Percentiles rank a stretch among this genome's conserved stretches.
phyloP scores from a whole-genome alignment of 2,329 filamentous ascomycete species.

The Penicillium occitanis region DNA sequence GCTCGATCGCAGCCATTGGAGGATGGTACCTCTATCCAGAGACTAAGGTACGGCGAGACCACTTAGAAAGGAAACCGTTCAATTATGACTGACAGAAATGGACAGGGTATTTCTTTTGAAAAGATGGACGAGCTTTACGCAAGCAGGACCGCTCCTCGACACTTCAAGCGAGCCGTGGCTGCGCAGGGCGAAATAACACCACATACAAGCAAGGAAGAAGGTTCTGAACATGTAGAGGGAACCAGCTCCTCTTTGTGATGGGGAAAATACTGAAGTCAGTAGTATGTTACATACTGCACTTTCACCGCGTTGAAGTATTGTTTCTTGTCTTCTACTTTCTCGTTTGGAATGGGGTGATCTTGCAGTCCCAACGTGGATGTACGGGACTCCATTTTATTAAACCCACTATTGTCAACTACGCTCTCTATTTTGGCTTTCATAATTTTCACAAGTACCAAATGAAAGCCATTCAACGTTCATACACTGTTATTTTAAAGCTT shows the following conservation, averaged over 20 bases:
- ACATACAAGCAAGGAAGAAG: neutral
- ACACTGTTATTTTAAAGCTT: no score
- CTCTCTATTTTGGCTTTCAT: no score
- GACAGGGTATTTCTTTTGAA: slow-evolving; percentile 11
- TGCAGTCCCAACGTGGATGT: neutral
- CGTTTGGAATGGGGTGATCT: no score
- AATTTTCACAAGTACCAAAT: no score
- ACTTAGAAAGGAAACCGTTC: neutral
- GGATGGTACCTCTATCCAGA: slow-evolving; percentile 14
- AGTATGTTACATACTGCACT: neutral
- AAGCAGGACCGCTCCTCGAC: slow-evolving; percentile 9
- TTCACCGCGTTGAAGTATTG: no score
- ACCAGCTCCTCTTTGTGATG: neutral
- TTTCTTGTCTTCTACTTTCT: no score
- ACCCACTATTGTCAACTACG: neutral
- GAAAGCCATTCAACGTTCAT: no score
- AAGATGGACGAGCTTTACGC: slow-evolving; percentile 14
- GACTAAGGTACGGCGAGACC: slow-evolving; percentile 1
- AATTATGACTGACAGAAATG: slow-evolving; percentile 6
- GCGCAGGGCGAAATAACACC: neutral
- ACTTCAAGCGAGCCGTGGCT: slow-evolving; percentile 1
- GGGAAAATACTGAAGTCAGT: neutral
- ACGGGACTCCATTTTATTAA: neutral
- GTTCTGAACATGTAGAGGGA: neutral
- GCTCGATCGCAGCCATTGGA: slow-evolving; percentile 9